Conservation (phyloP, 73 alveolate genomes). For the Tetrahymena elliotti region DNA sequence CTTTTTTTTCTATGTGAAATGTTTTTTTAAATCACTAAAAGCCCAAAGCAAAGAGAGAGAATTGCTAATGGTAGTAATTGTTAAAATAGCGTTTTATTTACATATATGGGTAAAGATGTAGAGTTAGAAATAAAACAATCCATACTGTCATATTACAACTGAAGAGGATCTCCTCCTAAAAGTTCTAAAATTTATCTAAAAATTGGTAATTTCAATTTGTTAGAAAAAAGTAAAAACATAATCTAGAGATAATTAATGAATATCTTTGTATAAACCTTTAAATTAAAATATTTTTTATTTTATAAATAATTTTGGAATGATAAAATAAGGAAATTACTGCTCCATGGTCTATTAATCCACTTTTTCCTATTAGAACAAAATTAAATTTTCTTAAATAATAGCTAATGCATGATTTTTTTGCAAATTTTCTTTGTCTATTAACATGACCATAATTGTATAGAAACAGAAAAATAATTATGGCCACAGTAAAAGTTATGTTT, state of each 20-base stretch:
- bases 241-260: background rate
- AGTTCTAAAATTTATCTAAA: background rate
- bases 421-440: background rate
- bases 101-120: background rate
- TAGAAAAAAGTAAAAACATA: background rate
- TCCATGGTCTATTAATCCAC: background rate
- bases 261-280: background rate
- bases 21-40: background rate
- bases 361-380: background rate
- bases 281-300: too few species aligned
- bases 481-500: background rate
- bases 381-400: background rate
- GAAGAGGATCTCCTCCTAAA: background rate
- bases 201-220: background rate
- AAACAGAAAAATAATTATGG: background rate
- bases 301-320: too few species aligned
- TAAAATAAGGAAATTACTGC: too few species aligned
- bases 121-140: background rate
- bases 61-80: background rate
- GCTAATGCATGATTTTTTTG: background rate
- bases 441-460: background rate
- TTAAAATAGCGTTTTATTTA: background rate
- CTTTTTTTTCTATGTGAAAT: background rate
- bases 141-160: background rate
- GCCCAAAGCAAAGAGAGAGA: background rate